These are phyloP conservation scores for Candida stauntonica DNA, from an alignment of 805 yeast genomes.

Conservation along the genomic window DNA sequence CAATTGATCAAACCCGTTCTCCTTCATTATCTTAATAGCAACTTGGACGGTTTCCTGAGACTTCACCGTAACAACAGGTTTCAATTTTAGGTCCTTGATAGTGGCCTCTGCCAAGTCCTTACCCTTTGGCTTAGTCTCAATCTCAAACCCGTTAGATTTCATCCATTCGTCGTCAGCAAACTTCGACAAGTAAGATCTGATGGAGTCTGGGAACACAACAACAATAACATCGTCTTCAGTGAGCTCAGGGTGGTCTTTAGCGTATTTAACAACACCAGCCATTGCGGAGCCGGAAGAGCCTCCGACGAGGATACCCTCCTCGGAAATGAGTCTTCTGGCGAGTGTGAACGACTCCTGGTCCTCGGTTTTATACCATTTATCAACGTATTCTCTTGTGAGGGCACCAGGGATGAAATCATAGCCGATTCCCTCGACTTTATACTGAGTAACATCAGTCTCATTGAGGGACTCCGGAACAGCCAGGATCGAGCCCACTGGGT, in stretches of 20 bases:
- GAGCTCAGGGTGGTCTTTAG: constrained; percentile 53
- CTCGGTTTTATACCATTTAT: constrained; percentile 82
- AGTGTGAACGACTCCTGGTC: constrained; percentile 75
- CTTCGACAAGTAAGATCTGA: constrained; percentile 81
- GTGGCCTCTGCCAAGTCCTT: constrained; percentile 50
- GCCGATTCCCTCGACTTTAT: constrained; percentile 88
- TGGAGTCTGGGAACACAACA: constrained; percentile 80
- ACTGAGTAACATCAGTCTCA: constrained; percentile 45
- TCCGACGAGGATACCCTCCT: constrained; percentile 85
- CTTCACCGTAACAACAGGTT: constrained; percentile 75
- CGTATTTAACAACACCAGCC: constrained; percentile 70
- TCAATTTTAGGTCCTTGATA: constrained; percentile 65
- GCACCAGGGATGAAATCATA: constrained; percentile 86
- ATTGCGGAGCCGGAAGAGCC: constrained; percentile 88
- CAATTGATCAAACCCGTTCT: constrained; percentile 79
- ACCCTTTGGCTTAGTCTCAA: constrained; percentile 42
- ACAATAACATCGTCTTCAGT: constrained; percentile 73
- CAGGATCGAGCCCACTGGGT: constrained; percentile 81
- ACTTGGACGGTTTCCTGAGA: constrained; percentile 53
- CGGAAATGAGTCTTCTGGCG: constrained; percentile 76
- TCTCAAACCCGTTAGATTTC: constrained; percentile 63
- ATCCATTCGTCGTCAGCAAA: constrained; percentile 92
- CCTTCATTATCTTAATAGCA: constrained; percentile 66
- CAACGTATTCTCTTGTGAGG: constrained; percentile 59
- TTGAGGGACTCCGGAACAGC: constrained; percentile 76